Evolutionary conservation across 768 basidiomycete genomes (phyloP), one percentile per base, ranked within the genome.

Genomic region (Rhizopogon rudus): DNA sequence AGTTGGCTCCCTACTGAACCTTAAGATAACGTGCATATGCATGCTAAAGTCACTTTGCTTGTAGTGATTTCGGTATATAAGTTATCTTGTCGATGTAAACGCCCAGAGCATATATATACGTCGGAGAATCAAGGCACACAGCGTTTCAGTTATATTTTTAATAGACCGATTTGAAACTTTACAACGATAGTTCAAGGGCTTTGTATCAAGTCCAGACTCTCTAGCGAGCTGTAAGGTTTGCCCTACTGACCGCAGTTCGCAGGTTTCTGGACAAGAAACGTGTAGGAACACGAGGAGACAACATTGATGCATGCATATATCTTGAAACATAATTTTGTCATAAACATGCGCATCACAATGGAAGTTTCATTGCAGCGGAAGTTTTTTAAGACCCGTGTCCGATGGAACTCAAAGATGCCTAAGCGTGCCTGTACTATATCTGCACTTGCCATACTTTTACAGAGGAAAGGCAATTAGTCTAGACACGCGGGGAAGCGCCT

Each of bases 301-400:
- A 49, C 20, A 49, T 49, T 49, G 48, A 49, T 49, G 20, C 48
- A 49, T 35, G 48, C 35, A 49, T 8, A 37, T 20, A 35, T 49
- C 39, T 49, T 10, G 5, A 49, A 20, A 16, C 48, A 14, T 5
- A 10, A 49, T 49, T 49, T 49, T 49, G 48, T 49, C 48, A 49
- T 48, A 45, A 65, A 68, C 68, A 69, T 70, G 68, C 68, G 70
- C 70, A 69, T 69, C 68, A 69, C 45, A 69, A 69, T 69, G 68
- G 68, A 69, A 71, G 68, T 58, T 41, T 44, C 51, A 56, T 59
- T 58, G 55, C 65, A 71, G 68, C 64, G 64, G 60, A 57, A 60
- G 56, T 52, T 57, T 52, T 58, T 37, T 49, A 31, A 25, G 29
- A 48, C 31, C 46, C 46, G 46, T 35, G 48, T 37, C 35, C 8